Evolutionary conservation across 768 basidiomycete genomes (phyloP).

Genomic region (Mrakia hoshinonis): DNA sequence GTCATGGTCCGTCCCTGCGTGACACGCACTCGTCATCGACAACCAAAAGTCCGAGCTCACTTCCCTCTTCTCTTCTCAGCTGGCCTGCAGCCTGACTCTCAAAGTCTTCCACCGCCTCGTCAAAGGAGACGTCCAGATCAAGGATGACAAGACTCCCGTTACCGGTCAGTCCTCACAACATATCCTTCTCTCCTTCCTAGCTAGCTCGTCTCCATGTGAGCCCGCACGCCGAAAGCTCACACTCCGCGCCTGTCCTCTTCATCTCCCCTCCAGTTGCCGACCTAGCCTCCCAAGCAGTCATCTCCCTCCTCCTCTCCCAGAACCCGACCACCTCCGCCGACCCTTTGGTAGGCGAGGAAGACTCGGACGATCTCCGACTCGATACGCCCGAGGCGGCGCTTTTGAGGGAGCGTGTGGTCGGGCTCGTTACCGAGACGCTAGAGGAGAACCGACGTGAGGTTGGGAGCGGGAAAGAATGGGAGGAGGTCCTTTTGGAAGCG

Average conservation of each 20-base stretch:
- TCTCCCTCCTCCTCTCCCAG: constrained; percentile 61
- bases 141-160: constrained; percentile 84
- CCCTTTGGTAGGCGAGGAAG: constrained; percentile 89
- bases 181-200: background rate
- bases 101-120: constrained; percentile 73
- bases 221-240: background rate
- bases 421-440: constrained; percentile 73
- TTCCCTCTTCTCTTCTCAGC: background rate
- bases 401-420: constrained; percentile 59
- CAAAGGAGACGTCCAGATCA: constrained; percentile 72
- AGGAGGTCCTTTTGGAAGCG: constrained; percentile 57
- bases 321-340: constrained; percentile 67
- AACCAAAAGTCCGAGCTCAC: background rate
- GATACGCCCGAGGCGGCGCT: constrained; percentile 37
- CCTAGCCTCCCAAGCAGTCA: constrained; percentile 82
- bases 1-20: background rate
- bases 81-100: constrained; percentile 10
- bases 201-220: background rate
- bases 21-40: background rate
- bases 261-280: constrained; percentile 60
- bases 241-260: background rate
- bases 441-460: background rate
- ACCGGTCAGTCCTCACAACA: constrained; percentile 57
- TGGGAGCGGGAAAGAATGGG: background rate
- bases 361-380: constrained; percentile 64